These are phyloP conservation scores for Stephania japonica DNA, from an alignment of 164 flowering plant genomes.

Conservation along the genomic window DNA sequence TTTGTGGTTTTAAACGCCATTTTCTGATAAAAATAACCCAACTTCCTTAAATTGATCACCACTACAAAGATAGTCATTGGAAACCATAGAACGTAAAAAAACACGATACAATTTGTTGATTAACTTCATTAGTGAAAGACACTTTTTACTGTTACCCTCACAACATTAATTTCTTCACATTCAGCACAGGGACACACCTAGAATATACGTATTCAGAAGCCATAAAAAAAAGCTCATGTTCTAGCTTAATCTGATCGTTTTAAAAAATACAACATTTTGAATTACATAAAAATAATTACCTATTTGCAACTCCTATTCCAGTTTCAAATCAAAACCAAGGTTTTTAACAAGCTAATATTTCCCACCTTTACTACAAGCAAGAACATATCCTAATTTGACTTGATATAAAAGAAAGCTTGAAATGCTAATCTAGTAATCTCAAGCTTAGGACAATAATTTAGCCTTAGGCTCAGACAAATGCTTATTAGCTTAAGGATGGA, in stretches of 20 bases:
- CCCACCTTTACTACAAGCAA: neutral
- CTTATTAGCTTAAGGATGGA: neutral
- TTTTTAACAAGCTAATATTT: neutral
- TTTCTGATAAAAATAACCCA: neutral
- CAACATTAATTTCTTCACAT: neutral
- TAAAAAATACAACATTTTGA: neutral
- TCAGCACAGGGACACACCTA: neutral
- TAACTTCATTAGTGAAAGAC: neutral
- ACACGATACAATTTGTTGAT: neutral
- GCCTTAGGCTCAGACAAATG: neutral
- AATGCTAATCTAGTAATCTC: neutral
- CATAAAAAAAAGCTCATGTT: neutral
- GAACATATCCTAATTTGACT: neutral
- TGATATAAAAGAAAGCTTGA: neutral
- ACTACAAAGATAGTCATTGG: neutral
- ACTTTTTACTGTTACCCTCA: neutral
- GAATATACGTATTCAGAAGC: neutral
- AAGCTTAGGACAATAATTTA: neutral
- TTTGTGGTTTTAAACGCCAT: neutral
- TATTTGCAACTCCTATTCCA: neutral
- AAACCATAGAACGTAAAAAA: neutral
- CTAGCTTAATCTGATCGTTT: neutral
- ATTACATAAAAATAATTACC: neutral
- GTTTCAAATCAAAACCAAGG: neutral
- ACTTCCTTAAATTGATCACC: neutral